phyloP scores from a whole-genome alignment of 169 alveolate species.

The Babesia gibsoni region DNA sequence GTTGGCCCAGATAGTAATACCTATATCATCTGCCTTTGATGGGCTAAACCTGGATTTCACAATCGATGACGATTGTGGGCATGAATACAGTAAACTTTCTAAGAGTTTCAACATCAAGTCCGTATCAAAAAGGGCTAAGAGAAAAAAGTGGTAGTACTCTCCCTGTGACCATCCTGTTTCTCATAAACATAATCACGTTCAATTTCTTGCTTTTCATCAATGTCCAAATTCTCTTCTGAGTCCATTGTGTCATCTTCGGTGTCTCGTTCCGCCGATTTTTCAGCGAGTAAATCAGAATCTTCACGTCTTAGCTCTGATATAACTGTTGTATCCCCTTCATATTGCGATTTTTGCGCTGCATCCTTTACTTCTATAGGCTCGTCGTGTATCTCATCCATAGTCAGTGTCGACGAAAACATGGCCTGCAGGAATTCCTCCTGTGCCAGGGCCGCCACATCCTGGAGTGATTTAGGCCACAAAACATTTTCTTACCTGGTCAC shows the following conservation, averaged over 20 bases:
- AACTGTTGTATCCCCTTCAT: not conserved
- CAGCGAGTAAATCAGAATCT: not conserved
- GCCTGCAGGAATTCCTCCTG: conserved; percentile 51
- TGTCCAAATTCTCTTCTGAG: not conserved
- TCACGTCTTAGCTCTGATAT: not conserved
- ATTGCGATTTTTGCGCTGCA: not conserved
- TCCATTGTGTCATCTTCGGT: too few relatives aligned
- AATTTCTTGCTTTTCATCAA: not conserved
- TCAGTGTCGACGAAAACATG: conserved; percentile 36
- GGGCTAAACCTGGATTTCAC: conserved; percentile 47
- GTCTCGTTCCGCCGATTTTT: too few relatives aligned
- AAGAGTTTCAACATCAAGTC: conserved; percentile 27
- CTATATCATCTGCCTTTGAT: conserved; percentile 41
- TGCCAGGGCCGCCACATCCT: conserved; percentile 56
- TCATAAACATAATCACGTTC: not conserved
- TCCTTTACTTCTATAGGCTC: conserved; percentile 41
- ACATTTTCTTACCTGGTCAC: conserved; percentile 14
- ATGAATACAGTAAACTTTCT: conserved; percentile 31
- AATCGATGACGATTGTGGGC: not conserved
- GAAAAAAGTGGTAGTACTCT: conserved; percentile 16
- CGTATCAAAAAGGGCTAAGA: conserved; percentile 2
- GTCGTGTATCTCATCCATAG: conserved; percentile 61
- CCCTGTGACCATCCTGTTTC: not conserved
- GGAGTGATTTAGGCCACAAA: not conserved
- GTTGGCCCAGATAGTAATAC: conserved; percentile 32